phyloP scores from a whole-genome alignment of 768 basidiomycete species.

The Leucosporidium yakuticum region DNA sequence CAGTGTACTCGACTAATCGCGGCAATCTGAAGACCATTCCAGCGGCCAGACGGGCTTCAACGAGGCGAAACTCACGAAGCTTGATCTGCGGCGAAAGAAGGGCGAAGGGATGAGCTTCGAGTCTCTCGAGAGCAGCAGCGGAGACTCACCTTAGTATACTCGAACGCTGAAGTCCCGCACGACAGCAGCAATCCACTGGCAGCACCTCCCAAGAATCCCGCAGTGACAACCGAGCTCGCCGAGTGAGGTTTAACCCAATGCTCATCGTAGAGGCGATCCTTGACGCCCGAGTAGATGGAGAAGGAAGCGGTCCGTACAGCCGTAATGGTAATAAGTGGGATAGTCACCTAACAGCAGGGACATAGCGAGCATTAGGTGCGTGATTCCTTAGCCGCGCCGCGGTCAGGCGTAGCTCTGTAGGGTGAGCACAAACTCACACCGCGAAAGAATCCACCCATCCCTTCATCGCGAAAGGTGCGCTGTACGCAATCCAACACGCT shows the following conservation, averaged over 20 bases:
- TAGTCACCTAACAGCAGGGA: conserved; percentile 1
- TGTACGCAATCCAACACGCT: conserved; percentile 72
- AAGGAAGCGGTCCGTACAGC: conserved; percentile 63
- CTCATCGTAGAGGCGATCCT: conserved; percentile 58
- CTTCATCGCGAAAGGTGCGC: conserved; percentile 49
- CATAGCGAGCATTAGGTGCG: background rate
- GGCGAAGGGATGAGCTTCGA: background rate
- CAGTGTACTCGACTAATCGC: too few species aligned
- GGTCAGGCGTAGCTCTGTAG: background rate
- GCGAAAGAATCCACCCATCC: conserved; percentile 71
- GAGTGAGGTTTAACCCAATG: conserved; percentile 51
- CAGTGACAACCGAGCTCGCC: background rate
- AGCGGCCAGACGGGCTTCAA: too few species aligned
- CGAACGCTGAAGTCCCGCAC: conserved; percentile 31
- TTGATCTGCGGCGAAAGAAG: background rate
- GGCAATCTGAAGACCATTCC: too few species aligned
- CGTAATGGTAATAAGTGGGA: conserved; percentile 18
- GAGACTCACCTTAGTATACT: conserved; percentile 18
- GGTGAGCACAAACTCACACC: conserved; percentile 9
- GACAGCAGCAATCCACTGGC: conserved; percentile 32
- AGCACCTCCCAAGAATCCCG: conserved; percentile 35
- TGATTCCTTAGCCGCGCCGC: background rate
- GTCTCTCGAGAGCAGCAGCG: background rate
- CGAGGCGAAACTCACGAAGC: too few species aligned
- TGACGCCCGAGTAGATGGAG: conserved; percentile 80